Conservation (phyloP, 495 filamentous ascomycete species). For the Penicillium waksmanii region DNA sequence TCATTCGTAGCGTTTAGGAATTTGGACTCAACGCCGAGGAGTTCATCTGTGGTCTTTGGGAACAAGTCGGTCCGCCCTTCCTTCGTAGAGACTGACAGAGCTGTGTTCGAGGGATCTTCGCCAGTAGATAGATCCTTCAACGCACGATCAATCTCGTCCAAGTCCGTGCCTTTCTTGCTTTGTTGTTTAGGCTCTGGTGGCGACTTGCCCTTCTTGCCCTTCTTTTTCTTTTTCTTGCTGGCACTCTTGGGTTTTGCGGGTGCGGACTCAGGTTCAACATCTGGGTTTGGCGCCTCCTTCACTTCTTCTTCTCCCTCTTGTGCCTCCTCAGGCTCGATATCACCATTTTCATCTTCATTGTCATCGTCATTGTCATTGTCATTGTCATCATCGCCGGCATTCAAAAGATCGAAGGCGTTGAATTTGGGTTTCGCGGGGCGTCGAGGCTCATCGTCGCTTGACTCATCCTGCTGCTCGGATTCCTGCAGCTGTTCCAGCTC, state of each 20-base stretch:
- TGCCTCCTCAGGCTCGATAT: constrained; percentile 36
- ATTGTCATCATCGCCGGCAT: constrained; percentile 65
- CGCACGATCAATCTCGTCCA: constrained; percentile 85
- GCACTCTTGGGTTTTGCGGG: constrained; percentile 43
- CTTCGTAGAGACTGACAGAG: constrained; percentile 27
- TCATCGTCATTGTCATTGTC: constrained; percentile 68
- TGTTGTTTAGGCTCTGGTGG: not conserved
- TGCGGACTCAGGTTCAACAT: constrained; percentile 16
- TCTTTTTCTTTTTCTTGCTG: constrained; percentile 56
- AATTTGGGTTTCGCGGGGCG: constrained; percentile 43
- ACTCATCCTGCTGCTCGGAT: constrained; percentile 53
- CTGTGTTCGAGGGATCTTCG: constrained; percentile 21
- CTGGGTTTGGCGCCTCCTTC: constrained; percentile 10
- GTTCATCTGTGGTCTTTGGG: constrained; percentile 47
- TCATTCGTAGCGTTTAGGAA: constrained; percentile 87
- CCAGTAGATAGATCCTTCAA: constrained; percentile 63
- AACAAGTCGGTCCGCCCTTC: constrained; percentile 49
- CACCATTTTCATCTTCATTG: constrained; percentile 58
- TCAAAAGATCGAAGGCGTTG: constrained; percentile 55
- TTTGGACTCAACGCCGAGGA: constrained; percentile 75
- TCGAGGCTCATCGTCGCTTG: constrained; percentile 51
- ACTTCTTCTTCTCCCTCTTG: constrained; percentile 34
- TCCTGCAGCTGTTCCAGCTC: constrained; percentile 65
- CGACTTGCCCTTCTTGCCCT: constrained; percentile 28
- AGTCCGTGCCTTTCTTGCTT: constrained; percentile 18